phyloP scores from a whole-genome alignment of 176 grass and related monocot genomes.

The Eremochloa ophiuroides region DNA sequence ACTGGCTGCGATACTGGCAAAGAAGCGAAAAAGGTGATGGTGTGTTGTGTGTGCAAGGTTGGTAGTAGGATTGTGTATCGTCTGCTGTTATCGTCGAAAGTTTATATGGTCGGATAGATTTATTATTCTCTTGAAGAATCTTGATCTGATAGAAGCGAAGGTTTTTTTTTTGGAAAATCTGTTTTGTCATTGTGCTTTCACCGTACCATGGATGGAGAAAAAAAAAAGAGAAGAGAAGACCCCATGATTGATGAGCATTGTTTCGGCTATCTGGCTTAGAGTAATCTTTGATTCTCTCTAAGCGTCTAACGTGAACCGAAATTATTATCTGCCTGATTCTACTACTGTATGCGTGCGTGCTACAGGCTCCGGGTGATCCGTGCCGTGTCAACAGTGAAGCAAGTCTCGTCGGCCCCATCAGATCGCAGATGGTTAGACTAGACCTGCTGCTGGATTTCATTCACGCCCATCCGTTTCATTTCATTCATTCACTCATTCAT shows the following conservation, averaged over 20 bases:
- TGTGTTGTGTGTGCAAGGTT: not conserved
- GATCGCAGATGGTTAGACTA: not conserved
- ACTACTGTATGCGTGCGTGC: too few species aligned
- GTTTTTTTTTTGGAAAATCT: too few species aligned
- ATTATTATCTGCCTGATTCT: too few species aligned
- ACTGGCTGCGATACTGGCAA: conserved; percentile 33
- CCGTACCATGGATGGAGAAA: too few species aligned
- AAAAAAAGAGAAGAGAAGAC: not conserved
- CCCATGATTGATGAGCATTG: not conserved
- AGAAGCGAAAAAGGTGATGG: conserved; percentile 28
- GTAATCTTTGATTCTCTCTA: not conserved
- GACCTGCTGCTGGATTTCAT: too few species aligned
- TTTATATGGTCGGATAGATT: not conserved
- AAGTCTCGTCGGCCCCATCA: not conserved
- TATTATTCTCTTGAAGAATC: too few species aligned
- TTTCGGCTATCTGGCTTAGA: not conserved
- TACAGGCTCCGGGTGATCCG: not conserved
- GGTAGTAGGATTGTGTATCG: not conserved
- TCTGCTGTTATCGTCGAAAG: not conserved
- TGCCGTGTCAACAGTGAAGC: not conserved
- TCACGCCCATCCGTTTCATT: too few species aligned
- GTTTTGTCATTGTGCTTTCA: too few species aligned
- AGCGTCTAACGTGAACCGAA: not conserved
- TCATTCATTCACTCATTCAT: too few species aligned
- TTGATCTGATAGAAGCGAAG: too few species aligned